These are phyloP conservation scores for Postia placenta DNA, from an alignment of 768 basidiomycete genomes.

Conservation along the genomic window DNA sequence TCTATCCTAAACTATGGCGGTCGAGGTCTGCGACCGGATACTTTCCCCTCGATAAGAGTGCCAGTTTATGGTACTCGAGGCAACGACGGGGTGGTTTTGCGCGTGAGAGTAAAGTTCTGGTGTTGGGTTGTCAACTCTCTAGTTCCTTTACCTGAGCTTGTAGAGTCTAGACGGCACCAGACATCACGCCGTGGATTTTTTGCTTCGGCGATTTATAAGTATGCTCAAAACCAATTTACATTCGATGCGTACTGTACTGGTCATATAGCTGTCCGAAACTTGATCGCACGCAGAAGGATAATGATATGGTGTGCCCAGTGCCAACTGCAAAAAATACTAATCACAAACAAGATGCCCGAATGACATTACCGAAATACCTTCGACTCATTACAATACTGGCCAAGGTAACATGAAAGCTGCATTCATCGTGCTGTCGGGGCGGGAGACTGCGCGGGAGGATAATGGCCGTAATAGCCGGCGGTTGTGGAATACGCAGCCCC, in stretches of 20 bases:
- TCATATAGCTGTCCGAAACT: no score
- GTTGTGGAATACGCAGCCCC: slow-evolving; percentile 7
- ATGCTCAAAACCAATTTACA: background rate
- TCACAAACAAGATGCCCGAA: background rate
- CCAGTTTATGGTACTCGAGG: slow-evolving; percentile 14
- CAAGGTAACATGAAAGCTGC: background rate
- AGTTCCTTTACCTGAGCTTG: slow-evolving; percentile 11
- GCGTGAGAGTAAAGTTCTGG: slow-evolving; percentile 19
- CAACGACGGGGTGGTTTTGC: slow-evolving; percentile 27
- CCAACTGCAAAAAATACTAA: background rate
- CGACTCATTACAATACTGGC: slow-evolving; percentile 1
- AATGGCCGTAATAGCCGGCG: slow-evolving; percentile 19
- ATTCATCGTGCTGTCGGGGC: slow-evolving; percentile 11
- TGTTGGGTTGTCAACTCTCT: slow-evolving; percentile 22
- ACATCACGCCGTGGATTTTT: slow-evolving; percentile 8
- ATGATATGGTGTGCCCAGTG: background rate
- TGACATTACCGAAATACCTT: slow-evolving; percentile 1
- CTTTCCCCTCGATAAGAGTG: slow-evolving; percentile 24
- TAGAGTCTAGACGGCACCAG: slow-evolving; percentile 24
- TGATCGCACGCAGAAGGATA: no score
- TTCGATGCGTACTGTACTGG: background rate
- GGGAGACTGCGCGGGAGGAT: slow-evolving; percentile 15
- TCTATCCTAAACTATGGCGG: slow-evolving; percentile 16
- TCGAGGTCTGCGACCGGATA: slow-evolving; percentile 18
- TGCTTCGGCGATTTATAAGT: background rate